These are phyloP conservation scores for Albugo candida DNA, from an alignment of 352 stramenopile genomes.

Conservation along the genomic window DNA sequence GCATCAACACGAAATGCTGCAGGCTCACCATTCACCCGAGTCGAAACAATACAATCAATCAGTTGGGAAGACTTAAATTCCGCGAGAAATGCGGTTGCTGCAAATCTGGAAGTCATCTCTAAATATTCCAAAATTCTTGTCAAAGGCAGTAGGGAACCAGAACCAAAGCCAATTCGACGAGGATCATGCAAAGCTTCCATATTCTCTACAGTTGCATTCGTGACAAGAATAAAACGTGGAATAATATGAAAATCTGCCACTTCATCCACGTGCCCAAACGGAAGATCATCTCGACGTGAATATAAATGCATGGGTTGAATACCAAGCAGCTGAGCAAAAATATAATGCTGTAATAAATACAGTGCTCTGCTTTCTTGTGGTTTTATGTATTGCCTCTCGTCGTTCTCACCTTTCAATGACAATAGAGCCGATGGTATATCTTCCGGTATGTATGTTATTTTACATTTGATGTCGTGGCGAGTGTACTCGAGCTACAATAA, in stretches of 20 bases:
- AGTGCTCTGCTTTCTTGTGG: slow-evolving; percentile 21
- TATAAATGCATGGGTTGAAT: slow-evolving; percentile 61
- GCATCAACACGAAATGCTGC: slow-evolving; percentile 41
- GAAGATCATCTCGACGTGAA: slow-evolving; percentile 8
- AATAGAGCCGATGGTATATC: slow-evolving; percentile 30
- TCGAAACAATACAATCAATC: slow-evolving; percentile 51
- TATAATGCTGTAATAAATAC: slow-evolving; percentile 44
- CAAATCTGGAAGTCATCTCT: slow-evolving; percentile 28
- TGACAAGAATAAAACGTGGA: slow-evolving; percentile 57
- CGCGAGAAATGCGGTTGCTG: slow-evolving; percentile 23
- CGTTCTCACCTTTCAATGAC: not conserved
- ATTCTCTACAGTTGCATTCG: slow-evolving; percentile 41
- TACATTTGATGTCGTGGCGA: slow-evolving; percentile 56
- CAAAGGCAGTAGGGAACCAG: slow-evolving; percentile 41
- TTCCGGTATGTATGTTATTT: slow-evolving; percentile 41
- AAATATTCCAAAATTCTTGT: slow-evolving; percentile 47
- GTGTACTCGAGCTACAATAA: slow-evolving; percentile 59
- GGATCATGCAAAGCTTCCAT: slow-evolving; percentile 33
- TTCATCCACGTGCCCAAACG: slow-evolving; percentile 12
- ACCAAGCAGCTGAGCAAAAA: slow-evolving; percentile 53
- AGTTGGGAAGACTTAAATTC: slow-evolving; percentile 27
- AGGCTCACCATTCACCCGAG: slow-evolving; percentile 40
- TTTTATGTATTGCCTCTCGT: slow-evolving; percentile 12
- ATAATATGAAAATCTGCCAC: slow-evolving; percentile 66
- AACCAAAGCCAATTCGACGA: slow-evolving; percentile 60